Evolutionary conservation across 352 stramenopile species (phyloP).

Genomic region (Phytophthora quininea): DNA sequence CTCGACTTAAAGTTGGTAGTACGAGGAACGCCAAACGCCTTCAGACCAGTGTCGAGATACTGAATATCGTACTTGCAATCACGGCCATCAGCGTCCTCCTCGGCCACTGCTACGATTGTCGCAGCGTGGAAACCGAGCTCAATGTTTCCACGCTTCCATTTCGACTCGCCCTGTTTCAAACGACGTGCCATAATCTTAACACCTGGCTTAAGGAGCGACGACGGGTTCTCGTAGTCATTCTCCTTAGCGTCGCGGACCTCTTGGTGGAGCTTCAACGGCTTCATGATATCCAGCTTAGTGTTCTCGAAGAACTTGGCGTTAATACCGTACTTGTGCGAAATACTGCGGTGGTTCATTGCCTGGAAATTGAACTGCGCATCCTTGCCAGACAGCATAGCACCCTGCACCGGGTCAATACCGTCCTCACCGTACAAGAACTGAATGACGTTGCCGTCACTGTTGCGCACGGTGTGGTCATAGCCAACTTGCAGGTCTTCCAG

Average conservation of each 20-base stretch:
- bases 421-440: slow-evolving; percentile 99
- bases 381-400: slow-evolving; percentile 95
- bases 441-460: slow-evolving; percentile 96
- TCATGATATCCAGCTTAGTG: slow-evolving; percentile 91
- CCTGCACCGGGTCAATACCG: slow-evolving; percentile 97
- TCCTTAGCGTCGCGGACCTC: slow-evolving; percentile 63
- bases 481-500: slow-evolving; percentile 97
- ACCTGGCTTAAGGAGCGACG: slow-evolving; percentile 54
- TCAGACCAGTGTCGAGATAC: slow-evolving; percentile 85
- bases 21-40: slow-evolving; percentile 78
- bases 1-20: slow-evolving; percentile 80
- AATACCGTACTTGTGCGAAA: slow-evolving; percentile 94
- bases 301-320: slow-evolving; percentile 89
- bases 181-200: slow-evolving; percentile 72
- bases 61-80: slow-evolving; percentile 87
- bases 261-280: slow-evolving; percentile 80
- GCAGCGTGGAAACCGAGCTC: slow-evolving; percentile 75
- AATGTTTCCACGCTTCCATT: slow-evolving; percentile 89
- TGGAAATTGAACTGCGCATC: slow-evolving; percentile 94
- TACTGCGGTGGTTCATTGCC: slow-evolving; percentile 95
- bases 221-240: slow-evolving; percentile 42
- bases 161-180: slow-evolving; percentile 76
- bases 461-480: slow-evolving; percentile 99
- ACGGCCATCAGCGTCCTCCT: slow-evolving; percentile 68
- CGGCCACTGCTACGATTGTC: slow-evolving; percentile 66